phyloP scores from a whole-genome alignment of 176 grass and related monocot species.

The Oryza punctata region DNA sequence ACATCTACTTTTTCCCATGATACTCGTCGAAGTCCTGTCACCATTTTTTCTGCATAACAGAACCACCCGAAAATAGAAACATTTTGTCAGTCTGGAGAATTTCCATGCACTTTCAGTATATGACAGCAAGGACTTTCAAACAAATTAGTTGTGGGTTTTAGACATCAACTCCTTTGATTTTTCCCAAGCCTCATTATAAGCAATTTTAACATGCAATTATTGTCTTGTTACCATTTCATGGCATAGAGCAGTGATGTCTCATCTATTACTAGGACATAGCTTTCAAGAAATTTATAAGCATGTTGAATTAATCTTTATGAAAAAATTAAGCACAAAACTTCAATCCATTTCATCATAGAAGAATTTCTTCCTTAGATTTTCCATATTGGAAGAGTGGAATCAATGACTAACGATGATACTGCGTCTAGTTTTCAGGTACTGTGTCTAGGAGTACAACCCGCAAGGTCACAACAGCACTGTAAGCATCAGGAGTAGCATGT shows the following conservation, averaged over 20 bases:
- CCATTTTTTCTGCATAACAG: slow-evolving; percentile 66
- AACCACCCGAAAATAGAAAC: background rate
- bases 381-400: background rate
- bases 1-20: slow-evolving; percentile 94
- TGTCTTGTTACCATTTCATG: background rate
- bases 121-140: background rate
- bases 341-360: background rate
- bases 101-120: background rate
- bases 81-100: background rate
- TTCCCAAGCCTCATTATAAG: background rate
- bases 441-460: background rate
- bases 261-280: background rate
- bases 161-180: background rate
- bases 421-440: background rate
- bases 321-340: background rate
- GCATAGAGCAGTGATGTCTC: background rate
- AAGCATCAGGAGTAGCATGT: background rate
- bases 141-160: background rate
- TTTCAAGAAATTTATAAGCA: slow-evolving; percentile 11
- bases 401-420: slow-evolving; percentile 4
- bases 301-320: background rate
- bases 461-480: background rate
- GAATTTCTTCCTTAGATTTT: background rate
- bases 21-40: slow-evolving; percentile 53
- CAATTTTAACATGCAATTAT: background rate